These are phyloP conservation scores for Pseudogymnoascus sp. DNA, from an alignment of 2,329 filamentous ascomycete species.

Conservation along the genomic window DNA sequence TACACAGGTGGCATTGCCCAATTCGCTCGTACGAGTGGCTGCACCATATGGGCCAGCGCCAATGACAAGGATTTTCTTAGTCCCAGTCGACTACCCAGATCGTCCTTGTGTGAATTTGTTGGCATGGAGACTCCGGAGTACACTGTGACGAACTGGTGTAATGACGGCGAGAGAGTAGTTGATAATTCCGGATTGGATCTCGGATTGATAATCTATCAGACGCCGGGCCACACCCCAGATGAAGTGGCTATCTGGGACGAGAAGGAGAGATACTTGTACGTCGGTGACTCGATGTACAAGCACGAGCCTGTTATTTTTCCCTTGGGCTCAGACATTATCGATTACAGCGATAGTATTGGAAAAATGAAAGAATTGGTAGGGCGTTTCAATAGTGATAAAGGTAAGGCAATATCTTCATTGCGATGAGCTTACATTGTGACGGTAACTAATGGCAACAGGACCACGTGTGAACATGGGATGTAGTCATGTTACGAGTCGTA, in stretches of 20 bases:
- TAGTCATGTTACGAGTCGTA: neutral
- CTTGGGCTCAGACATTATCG: neutral
- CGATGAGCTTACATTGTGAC: neutral
- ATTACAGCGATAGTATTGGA: neutral
- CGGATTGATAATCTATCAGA: constrained; percentile 36
- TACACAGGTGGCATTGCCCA: constrained; percentile 31
- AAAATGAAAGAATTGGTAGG: neutral
- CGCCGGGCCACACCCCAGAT: constrained; percentile 40
- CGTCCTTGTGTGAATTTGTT: constrained; percentile 35
- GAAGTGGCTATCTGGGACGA: constrained; percentile 38
- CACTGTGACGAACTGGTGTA: constrained; percentile 34
- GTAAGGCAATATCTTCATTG: neutral
- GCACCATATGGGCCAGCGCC: constrained; percentile 27
- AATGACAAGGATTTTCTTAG: constrained; percentile 23
- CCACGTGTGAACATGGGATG: neutral
- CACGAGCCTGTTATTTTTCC: constrained; percentile 14
- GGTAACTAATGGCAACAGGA: neutral
- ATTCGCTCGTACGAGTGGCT: constrained; percentile 23
- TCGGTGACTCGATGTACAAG: constrained; percentile 40
- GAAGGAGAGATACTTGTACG: constrained; percentile 35
- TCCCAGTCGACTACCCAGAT: constrained; percentile 17
- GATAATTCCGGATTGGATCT: constrained; percentile 19
- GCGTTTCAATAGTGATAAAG: neutral
- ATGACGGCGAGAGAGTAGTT: constrained; percentile 10
- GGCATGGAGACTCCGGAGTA: constrained; percentile 33